A percentile compares a stretch with the other conserved stretches of the same genome.
These are phyloP conservation scores for Phytophthora podocarpi DNA, from an alignment of 352 stramenopile genomes.

Conservation along the genomic window DNA sequence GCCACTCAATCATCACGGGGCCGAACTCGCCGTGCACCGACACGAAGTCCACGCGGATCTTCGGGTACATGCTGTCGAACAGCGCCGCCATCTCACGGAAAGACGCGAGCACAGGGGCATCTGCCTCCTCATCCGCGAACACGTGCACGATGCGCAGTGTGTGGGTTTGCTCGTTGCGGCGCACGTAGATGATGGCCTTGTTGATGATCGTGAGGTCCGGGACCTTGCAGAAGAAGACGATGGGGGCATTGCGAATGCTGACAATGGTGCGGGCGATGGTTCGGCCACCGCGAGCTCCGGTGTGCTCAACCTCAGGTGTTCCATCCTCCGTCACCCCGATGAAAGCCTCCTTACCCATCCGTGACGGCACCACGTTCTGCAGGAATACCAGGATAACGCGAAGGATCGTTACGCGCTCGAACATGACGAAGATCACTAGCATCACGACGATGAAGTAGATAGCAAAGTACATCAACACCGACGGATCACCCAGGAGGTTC, in stretches of 20 bases:
- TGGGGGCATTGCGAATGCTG: constrained; percentile 83
- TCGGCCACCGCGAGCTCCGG: constrained; percentile 74
- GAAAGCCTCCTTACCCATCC: constrained; percentile 9
- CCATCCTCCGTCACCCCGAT: background rate
- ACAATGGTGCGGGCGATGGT: constrained; percentile 83
- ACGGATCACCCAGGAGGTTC: constrained; percentile 81
- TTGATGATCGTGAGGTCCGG: constrained; percentile 93
- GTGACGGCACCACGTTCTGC: constrained; percentile 69
- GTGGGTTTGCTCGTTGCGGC: constrained; percentile 92
- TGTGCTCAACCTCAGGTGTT: constrained; percentile 40
- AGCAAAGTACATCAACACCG: constrained; percentile 85
- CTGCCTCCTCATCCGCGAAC: constrained; percentile 23
- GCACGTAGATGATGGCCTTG: constrained; percentile 95
- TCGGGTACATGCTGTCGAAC: constrained; percentile 88
- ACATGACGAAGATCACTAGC: constrained; percentile 81
- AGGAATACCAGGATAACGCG: constrained; percentile 65
- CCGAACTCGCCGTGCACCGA: constrained; percentile 58
- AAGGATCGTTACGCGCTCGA: constrained; percentile 85
- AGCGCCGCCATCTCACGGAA: constrained; percentile 57
- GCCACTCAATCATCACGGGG: constrained; percentile 74
- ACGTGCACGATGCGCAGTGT: constrained; percentile 90
- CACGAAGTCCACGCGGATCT: constrained; percentile 82
- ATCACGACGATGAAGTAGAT: constrained; percentile 85
- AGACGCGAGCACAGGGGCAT: constrained; percentile 2
- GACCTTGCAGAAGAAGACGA: constrained; percentile 94